phyloP scores from a whole-genome alignment of 371 early-diverging fungal species.

The Chytridium lagenaria region DNA sequence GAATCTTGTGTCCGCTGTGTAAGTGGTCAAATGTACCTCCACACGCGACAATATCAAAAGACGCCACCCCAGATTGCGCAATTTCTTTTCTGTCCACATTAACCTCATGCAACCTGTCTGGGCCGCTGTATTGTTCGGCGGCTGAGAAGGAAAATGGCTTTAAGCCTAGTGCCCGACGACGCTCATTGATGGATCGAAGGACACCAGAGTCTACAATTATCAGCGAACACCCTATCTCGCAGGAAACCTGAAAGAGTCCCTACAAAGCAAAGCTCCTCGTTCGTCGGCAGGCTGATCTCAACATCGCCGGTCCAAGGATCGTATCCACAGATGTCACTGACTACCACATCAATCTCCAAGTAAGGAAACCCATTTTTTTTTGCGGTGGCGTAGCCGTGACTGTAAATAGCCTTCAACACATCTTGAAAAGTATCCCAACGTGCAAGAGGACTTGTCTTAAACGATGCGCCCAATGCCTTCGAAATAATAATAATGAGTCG shows the following conservation, averaged over 20 bases:
- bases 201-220: neutral
- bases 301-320: conserved; percentile 36
- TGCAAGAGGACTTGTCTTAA: neutral
- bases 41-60: conserved; percentile 64
- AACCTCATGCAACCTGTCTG: no score
- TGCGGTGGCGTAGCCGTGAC: conserved; percentile 29
- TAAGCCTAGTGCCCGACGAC: neutral
- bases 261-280: neutral
- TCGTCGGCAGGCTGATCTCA: neutral
- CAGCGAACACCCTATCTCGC: no score
- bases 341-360: conserved; percentile 41
- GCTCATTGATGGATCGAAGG: neutral
- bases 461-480: neutral
- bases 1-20: conserved; percentile 93
- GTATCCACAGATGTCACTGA: conserved; percentile 46
- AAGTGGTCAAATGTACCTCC: conserved; percentile 98
- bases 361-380: conserved; percentile 26
- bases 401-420: conserved; percentile 36
- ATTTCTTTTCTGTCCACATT: neutral
- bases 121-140: neutral
- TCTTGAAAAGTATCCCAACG: conserved; percentile 27
- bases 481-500: neutral
- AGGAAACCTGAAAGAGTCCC: neutral
- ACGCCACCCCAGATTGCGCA: neutral
- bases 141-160: neutral